Conservation (phyloP, 202 grass and related monocot species). For the Saccharum hybrid region DNA sequence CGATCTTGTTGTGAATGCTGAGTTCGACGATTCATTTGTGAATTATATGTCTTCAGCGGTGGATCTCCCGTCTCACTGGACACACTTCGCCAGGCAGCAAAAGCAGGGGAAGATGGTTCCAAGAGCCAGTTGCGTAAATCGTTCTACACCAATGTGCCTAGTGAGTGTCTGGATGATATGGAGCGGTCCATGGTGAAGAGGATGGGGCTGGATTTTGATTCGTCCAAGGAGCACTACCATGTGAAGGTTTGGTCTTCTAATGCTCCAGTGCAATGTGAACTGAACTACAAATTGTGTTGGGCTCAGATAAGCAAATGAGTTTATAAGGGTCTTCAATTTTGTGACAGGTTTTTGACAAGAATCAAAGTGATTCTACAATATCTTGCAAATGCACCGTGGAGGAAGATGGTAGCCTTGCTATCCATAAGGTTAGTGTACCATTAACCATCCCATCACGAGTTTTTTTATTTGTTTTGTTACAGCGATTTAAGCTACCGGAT, state of each 20-base stretch:
- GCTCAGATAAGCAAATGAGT: neutral
- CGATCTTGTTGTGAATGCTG: conserved; percentile 18
- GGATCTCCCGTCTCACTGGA: conserved; percentile 51
- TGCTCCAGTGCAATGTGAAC: neutral
- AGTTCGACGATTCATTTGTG: neutral
- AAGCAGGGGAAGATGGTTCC: conserved; percentile 49
- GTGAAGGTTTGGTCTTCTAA: conserved; percentile 58
- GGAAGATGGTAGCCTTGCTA: conserved; percentile 56
- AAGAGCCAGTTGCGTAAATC: conserved; percentile 50
- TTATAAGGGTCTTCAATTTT: conserved; percentile 13
- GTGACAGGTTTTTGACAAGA: conserved; percentile 70
- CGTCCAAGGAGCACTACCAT: conserved; percentile 59
- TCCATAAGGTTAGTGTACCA: conserved; percentile 56
- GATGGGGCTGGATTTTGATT: conserved; percentile 60
- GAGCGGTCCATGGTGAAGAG: conserved; percentile 37
- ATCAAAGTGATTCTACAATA: conserved; percentile 53
- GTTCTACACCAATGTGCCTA: conserved; percentile 63
- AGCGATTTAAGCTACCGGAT: neutral
- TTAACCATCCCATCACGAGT: neutral
- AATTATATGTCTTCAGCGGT: conserved; percentile 17
- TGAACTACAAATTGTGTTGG: neutral
- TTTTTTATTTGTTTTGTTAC: neutral
- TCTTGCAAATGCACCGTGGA: conserved; percentile 71
- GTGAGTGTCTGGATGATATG: conserved; percentile 54
- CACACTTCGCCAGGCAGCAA: conserved; percentile 43